Conservation (phyloP, 139 green algal genomes). For the Coelastrella sp. region DNA sequence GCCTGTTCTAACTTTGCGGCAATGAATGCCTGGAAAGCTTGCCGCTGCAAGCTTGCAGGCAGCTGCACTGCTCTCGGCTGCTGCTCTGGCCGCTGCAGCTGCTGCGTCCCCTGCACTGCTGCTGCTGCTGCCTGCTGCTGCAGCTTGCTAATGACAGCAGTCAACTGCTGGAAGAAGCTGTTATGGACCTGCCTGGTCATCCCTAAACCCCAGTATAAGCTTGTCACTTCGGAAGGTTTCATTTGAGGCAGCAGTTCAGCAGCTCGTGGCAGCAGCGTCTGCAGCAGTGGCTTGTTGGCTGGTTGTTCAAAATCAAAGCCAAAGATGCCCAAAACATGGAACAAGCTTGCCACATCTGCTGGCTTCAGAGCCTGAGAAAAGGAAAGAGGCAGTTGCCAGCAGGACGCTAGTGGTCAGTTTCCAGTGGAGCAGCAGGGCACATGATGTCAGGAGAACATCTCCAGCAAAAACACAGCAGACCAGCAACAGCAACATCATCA, state of each 20-base stretch:
- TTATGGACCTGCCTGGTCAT: constrained; percentile 1
- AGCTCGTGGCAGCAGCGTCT: constrained; percentile 38
- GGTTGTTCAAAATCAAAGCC: neutral
- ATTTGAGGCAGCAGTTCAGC: constrained; percentile 41
- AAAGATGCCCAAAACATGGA: constrained; percentile 48
- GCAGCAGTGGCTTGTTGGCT: neutral
- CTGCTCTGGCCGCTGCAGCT: constrained; percentile 12
- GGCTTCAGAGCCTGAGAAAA: constrained; percentile 29
- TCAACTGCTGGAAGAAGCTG: constrained; percentile 11
- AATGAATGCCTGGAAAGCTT: constrained; percentile 41
- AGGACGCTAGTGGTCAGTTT: neutral
- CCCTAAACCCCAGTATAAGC: constrained; percentile 46
- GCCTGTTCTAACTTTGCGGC: neutral
- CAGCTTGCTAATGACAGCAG: neutral
- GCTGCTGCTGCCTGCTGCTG: constrained; percentile 25
- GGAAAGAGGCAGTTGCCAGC: neutral
- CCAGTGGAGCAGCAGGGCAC: neutral
- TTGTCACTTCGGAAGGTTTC: constrained; percentile 31
- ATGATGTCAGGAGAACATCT: too few species aligned
- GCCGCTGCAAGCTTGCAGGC: constrained; percentile 34
- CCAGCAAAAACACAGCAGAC: too few species aligned
- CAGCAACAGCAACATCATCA: too few species aligned
- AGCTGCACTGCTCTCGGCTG: constrained; percentile 7
- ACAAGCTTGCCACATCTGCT: constrained; percentile 40
- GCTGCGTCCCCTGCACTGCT: constrained; percentile 22